Evolutionary conservation across 2,329 filamentous ascomycete genomes (phyloP), one percentile per base, ranked within the genome.

Genomic region (Botrytis fragariae): DNA sequence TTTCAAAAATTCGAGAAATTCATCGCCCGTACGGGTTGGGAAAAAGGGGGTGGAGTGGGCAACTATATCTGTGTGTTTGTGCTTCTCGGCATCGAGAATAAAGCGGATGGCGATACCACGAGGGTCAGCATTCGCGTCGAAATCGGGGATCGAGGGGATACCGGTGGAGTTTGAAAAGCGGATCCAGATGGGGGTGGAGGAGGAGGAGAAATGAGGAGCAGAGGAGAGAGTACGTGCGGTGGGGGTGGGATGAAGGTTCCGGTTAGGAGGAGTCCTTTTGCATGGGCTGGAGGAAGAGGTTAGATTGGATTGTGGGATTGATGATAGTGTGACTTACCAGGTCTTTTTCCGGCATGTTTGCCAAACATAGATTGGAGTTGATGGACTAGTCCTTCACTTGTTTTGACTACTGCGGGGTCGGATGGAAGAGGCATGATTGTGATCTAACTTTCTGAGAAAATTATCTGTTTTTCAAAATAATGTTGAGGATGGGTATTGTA

Each of bases 1-100:
- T n/a, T 78, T 76, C 45, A 89, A 81, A 68, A 89, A 82, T 14
- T 82, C 82, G 1, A 88, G 82, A 64, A 88, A 87, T n/a, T 85
- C 86, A 22, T 83, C 86, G 22, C 87, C 87, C 0, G 85, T 88
- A 51, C 83, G 82, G 0, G 83, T 83, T 0, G 87, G 87, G 79
- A 89, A 89, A 78, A 82, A 84, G 3, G 84, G 82, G 1, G 85
- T 86, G 1, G 84, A 86, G 79, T 89, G 87, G 0, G 83, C 80
- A 69, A 90, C 81, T 76, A 90, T 86, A 77, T 90, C 87, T 1
- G 87, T 89, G 79, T 90, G 87, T 32, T 82, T 79, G 63, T 82
- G 82, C 12, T 67, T 67, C 25, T 67, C 29, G 22, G 83, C 81
- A 1, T 82, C 81, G 4, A 87, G 82, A 29, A 83, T 76, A 79